These are phyloP conservation scores for Carallia pectinifolia DNA, from an alignment of 345 rosid species.

Conservation along the genomic window DNA sequence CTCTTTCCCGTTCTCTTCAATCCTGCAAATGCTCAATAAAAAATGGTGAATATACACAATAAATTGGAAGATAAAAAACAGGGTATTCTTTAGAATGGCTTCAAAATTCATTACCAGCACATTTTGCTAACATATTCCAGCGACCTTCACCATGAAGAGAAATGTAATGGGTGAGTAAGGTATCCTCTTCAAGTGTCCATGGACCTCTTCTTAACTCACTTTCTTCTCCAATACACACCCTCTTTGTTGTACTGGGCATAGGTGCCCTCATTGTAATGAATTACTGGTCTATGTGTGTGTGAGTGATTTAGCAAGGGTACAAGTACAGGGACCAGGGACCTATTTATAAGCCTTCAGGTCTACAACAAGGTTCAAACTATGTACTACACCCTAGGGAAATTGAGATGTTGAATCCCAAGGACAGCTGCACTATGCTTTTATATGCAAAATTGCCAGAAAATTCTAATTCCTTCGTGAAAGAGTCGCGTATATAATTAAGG, in stretches of 20 bases:
- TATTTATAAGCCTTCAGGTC: conserved; percentile 9
- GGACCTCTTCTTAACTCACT: conserved; percentile 87
- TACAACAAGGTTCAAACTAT: not conserved
- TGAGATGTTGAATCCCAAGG: not conserved
- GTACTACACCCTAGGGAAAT: not conserved
- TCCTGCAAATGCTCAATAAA: conserved; percentile 35
- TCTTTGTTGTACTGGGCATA: conserved; percentile 17
- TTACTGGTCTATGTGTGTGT: not conserved
- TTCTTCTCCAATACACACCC: conserved; percentile 43
- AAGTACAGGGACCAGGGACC: not conserved
- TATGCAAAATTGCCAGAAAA: conserved; percentile 21
- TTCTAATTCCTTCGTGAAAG: not conserved
- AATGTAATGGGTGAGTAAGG: conserved; percentile 85
- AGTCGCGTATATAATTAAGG: too few species aligned
- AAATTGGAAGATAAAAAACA: too few species aligned
- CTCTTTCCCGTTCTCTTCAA: conserved; percentile 94
- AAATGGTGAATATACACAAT: too few species aligned
- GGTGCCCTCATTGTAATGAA: conserved; percentile 8
- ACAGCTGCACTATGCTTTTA: conserved; percentile 20
- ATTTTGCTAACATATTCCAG: conserved; percentile 86
- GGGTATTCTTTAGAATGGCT: not conserved
- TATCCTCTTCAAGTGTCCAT: conserved; percentile 93
- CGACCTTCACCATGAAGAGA: conserved; percentile 85
- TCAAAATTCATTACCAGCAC: conserved; percentile 58
- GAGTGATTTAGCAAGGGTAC: not conserved